A percentile compares a stretch with the other conserved stretches of the same genome.
These are phyloP conservation scores for Talaromyces borbonicus DNA, from an alignment of 495 filamentous ascomycete species.

Conservation along the genomic window DNA sequence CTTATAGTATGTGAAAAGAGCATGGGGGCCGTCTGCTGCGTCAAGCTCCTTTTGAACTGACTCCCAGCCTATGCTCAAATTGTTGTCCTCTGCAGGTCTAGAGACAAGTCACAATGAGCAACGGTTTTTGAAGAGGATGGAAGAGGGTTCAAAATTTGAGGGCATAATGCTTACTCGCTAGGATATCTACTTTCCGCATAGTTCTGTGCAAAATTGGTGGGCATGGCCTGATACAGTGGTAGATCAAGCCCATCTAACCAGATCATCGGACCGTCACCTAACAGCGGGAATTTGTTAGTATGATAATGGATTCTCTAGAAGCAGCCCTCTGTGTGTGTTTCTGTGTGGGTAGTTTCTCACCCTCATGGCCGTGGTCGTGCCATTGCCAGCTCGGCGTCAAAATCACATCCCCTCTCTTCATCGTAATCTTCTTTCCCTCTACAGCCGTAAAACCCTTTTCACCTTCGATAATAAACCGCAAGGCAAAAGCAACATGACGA, in stretches of 20 bases:
- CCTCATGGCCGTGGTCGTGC: conserved; percentile 43
- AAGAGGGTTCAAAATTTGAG: conserved; percentile 33
- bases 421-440: conserved; percentile 33
- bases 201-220: conserved; percentile 40
- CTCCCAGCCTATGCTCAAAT: conserved; percentile 23
- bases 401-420: conserved; percentile 41
- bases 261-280: conserved; percentile 41
- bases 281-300: too few relatives aligned
- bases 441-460: conserved; percentile 39
- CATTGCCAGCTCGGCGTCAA: conserved; percentile 42
- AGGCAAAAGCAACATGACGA: conserved; percentile 39
- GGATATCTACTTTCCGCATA: conserved; percentile 33
- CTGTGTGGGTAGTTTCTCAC: too few relatives aligned
- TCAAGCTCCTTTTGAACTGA: conserved; percentile 15
- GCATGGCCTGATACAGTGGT: conserved; percentile 33
- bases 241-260: conserved; percentile 42
- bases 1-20: not conserved
- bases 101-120: conserved; percentile 17
- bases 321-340: too few relatives aligned
- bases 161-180: conserved; percentile 21
- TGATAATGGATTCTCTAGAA: too few relatives aligned
- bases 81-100: conserved; percentile 23
- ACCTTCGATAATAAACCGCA: conserved; percentile 44
- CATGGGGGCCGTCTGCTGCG: too few relatives aligned
- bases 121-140: conserved; percentile 23